Percentiles rank a stretch among this genome's conserved stretches.
Conservation (phyloP, 129 eudicot species). For the Artemisia tridentata region DNA sequence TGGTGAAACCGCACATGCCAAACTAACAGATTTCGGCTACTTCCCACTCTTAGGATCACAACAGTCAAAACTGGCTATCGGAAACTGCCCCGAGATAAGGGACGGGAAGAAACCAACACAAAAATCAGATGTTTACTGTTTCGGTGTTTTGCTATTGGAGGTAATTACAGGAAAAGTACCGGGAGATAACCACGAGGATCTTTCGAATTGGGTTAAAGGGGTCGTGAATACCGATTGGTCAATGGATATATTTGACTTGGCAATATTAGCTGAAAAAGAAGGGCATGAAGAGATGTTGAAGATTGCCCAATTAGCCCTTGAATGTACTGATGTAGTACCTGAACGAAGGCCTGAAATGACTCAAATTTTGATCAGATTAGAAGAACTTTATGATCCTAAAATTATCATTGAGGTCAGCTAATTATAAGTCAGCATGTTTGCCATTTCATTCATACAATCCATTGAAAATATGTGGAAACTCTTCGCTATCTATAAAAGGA, state of each 20-base stretch:
- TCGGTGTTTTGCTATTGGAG: slow-evolving; percentile 62
- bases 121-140: slow-evolving; percentile 65
- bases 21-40: slow-evolving; percentile 68
- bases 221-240: slow-evolving; percentile 59
- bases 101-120: slow-evolving; percentile 43
- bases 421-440: neutral
- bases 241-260: slow-evolving; percentile 70
- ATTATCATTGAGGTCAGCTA: slow-evolving; percentile 17
- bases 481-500: neutral
- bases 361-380: slow-evolving; percentile 49
- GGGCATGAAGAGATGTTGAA: slow-evolving; percentile 70
- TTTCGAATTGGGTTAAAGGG: slow-evolving; percentile 58
- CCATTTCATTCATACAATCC: neutral
- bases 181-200: slow-evolving; percentile 38
- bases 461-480: neutral
- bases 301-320: slow-evolving; percentile 64
- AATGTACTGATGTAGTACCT: slow-evolving; percentile 52
- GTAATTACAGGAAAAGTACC: slow-evolving; percentile 59
- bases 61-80: slow-evolving; percentile 38
- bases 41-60: slow-evolving; percentile 45
- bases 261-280: slow-evolving; percentile 63
- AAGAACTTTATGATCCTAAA: slow-evolving; percentile 32
- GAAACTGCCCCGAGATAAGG: slow-evolving; percentile 50
- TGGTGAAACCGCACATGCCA: slow-evolving; percentile 26
- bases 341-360: slow-evolving; percentile 56